Base-by-base conservation (phyloP, 257 asterid genomes). In the Handroanthus guayacan region DNA sequence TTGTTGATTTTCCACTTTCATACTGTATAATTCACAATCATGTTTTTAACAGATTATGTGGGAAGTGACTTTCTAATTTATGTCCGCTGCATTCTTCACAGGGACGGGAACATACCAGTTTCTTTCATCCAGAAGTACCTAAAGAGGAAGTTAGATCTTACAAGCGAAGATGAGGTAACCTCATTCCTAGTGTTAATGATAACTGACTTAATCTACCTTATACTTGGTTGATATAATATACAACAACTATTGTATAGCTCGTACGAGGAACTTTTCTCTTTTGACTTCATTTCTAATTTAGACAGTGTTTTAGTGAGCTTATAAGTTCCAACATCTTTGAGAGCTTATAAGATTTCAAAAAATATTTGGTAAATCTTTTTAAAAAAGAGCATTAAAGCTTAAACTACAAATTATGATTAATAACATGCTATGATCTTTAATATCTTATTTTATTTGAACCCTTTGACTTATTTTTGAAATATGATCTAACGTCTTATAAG, bases 41-140 rank as follows among this genome's bases (percentile, higher is more conserved):
- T 17, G 12, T 62, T 43, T 65, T 62, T 37, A 60, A 18, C 39
- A 45, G 61, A 45, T 58, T 65, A 60, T 44, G 50, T 44, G 37
- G 69, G 16, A 44, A 39, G 9, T 9, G 56, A 67, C 67, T 64
- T 38, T 54, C 50, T 55, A 47, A 18, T 43, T 63, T 34, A 51
- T 52, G 31, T 44, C 20, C 20, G 12, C 66, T 45, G 34, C 31
- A 51, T 63, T 69, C 67, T 69, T 62, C 16, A 18, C 89, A 95
- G 98, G 89, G 97, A 95, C 67, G 96, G 96, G 57, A 83, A 74
- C 36, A 82, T 91, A 66, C 90, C 91, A 36, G 92, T 85, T 83
- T 87, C 90, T 52, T 80, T 71, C 76, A 80, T 89, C 75, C 91
- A 85, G 34, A 85, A 85, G 75, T 89, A 89, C 84, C 87, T 89